Conservation (phyloP, 1,284 basidiomycete species). For the Tilletia indica region DNA sequence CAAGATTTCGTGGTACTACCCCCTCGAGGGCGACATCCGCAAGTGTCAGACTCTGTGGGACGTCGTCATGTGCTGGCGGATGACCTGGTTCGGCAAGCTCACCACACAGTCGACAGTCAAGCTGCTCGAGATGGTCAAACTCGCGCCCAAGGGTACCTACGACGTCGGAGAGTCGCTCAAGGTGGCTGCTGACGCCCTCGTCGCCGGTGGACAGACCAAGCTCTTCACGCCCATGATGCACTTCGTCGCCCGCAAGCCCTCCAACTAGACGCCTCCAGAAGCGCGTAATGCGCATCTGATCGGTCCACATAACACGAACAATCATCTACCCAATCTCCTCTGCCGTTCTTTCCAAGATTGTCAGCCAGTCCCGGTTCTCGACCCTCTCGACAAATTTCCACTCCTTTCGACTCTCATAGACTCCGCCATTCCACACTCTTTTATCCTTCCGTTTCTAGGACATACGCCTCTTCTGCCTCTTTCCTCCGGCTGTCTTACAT, state of each 20-base stretch:
- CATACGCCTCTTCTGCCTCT: no score
- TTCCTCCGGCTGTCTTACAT: no score
- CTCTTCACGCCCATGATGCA: slow-evolving; percentile 60
- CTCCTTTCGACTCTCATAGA: no score
- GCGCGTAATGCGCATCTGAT: no score
- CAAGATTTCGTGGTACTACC: slow-evolving; percentile 88
- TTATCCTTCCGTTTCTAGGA: no score
- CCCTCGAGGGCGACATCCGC: slow-evolving; percentile 83
- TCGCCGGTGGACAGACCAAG: slow-evolving; percentile 81
- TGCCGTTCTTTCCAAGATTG: no score
- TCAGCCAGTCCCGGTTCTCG: no score
- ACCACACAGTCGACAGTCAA: slow-evolving; percentile 80
- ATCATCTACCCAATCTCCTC: no score
- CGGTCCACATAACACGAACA: no score
- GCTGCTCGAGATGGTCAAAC: slow-evolving; percentile 72
- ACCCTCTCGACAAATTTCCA: no score
- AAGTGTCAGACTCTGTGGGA: slow-evolving; percentile 96
- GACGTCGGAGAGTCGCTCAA: slow-evolving; percentile 87
- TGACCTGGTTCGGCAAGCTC: slow-evolving; percentile 81
- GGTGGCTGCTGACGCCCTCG: slow-evolving; percentile 74
- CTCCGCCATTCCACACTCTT: no score
- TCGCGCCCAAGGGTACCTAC: slow-evolving; percentile 89
- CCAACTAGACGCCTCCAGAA: neutral
- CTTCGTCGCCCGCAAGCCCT: slow-evolving; percentile 28
- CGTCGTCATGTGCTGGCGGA: slow-evolving; percentile 60